Percentiles rank a stretch among this genome's conserved stretches.
Evolutionary conservation across 2,329 filamentous ascomycete genomes (phyloP).

Genomic region (Phaeophleospora eucalypticola): DNA sequence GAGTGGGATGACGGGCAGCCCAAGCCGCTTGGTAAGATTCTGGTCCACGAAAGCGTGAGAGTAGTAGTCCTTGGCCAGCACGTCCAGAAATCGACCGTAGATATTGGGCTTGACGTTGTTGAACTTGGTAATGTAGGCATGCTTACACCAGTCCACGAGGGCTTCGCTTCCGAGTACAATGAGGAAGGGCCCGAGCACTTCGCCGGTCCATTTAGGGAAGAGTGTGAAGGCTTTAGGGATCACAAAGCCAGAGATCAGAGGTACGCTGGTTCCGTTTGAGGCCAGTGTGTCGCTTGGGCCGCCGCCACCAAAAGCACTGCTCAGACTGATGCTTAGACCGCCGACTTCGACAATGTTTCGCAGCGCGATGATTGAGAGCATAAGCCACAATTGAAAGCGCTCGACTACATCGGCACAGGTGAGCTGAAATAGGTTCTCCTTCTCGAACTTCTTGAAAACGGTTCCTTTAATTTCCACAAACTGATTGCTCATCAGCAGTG

Average conservation of each 20-base stretch:
- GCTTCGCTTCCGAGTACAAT: constrained; percentile 95
- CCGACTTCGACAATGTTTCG: constrained; percentile 96
- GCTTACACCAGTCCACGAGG: constrained; percentile 94
- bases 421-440: constrained; percentile 93
- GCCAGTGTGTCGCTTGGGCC: constrained; percentile 26
- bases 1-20: constrained; percentile 84
- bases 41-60: constrained; percentile 91
- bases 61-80: constrained; percentile 96
- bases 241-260: constrained; percentile 62
- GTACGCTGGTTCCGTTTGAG: constrained; percentile 46
- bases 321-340: constrained; percentile 59
- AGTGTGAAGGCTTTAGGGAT: constrained; percentile 88
- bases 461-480: constrained; percentile 99
- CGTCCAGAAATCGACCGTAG: constrained; percentile 85
- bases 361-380: constrained; percentile 92
- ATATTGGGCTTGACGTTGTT: constrained; percentile 92
- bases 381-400: constrained; percentile 94
- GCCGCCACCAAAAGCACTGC: constrained; percentile 20
- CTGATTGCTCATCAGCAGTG: constrained; percentile 90
- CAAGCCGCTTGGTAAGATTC: constrained; percentile 82
- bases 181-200: constrained; percentile 87
- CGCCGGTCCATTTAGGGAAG: constrained; percentile 79
- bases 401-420: constrained; percentile 97
- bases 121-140: constrained; percentile 97
- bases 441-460: constrained; percentile 98